Base-by-base conservation (phyloP, 192 early-diverging fungal species). In the Linnemannia hyalina region DNA sequence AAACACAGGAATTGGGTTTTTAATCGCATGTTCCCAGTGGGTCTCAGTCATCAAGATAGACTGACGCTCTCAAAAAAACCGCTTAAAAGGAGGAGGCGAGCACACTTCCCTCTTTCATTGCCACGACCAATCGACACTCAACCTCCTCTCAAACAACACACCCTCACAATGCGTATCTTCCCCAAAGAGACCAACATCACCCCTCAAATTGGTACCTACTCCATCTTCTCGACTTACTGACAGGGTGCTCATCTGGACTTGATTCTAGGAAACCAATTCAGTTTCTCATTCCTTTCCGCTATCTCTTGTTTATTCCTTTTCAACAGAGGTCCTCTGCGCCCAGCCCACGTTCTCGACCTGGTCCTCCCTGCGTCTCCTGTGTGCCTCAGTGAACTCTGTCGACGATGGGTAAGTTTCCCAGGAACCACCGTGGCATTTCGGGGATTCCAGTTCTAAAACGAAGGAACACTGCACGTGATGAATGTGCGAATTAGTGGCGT, bases 151-250 rank as follows among this genome's bases (percentile, higher is more conserved):
- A 13, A 46, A 44, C 42, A 46, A 15, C 44, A 11, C 41, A n/a
- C 8, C 8, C 6, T 73, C 38, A 47, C 42, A 5, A 73, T 73
- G 71, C 26, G 42, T 46, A 46, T 73, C 44, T 73, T 73, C n/a
- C 16, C 40, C 22, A 73, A 73, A 41, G 42, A 49, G 15, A 73
- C 71, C 41, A 46, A 46, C 4, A 73, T 73, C 71, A 73, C 71
- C 23, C 38, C 26, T 8, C 22, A 46, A 41, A 73, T 73, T 46
- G 71, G 71, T 73, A 73, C 71, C 3, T 8, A 23, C 16, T n/a
- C 18, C 69, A 26, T 65, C 26, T 32, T 63, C 26, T 63, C n/a
- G 55, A 57, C 55, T 57, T 52, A 6, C 16, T 52, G 4, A 20
- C 4, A 18, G 16, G 47, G 49, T 16, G 16, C 26, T 65, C 60